Conservation (phyloP, 1,139 yeast genomes). For the Blastobotrys malaysiensis region DNA sequence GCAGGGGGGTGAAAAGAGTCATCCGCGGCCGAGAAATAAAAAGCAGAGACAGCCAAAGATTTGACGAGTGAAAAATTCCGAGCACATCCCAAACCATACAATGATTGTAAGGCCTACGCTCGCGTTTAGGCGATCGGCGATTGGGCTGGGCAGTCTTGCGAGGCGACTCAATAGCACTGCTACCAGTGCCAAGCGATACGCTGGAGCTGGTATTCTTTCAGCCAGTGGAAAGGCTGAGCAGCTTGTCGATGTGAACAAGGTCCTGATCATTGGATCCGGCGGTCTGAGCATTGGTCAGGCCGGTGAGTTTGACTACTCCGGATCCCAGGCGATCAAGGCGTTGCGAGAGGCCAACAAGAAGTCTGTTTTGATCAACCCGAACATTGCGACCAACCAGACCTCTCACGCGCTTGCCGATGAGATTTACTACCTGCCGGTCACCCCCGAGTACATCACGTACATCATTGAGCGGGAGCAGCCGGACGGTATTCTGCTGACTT, state of each 20-base stretch:
- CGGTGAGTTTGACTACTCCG: conserved; percentile 94
- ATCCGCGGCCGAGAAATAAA: not conserved
- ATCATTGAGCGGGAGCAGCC: conserved; percentile 95
- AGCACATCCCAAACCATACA: not conserved
- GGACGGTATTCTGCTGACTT: conserved; percentile 89
- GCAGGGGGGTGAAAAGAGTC: not conserved
- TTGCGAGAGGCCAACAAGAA: conserved; percentile 95
- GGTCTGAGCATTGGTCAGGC: conserved; percentile 98
- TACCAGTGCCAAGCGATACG: conserved; percentile 31
- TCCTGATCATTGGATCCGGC: conserved; percentile 93
- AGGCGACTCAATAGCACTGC: conserved; percentile 4
- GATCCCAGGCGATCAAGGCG: conserved; percentile 42
- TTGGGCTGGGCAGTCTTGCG: not conserved
- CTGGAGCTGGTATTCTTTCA: conserved; percentile 52
- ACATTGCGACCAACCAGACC: conserved; percentile 97
- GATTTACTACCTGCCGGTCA: conserved; percentile 95
- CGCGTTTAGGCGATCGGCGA: not conserved
- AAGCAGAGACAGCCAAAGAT: not conserved
- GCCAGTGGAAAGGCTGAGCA: conserved; percentile 45
- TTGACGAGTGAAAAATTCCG: not conserved
- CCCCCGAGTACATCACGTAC: conserved; percentile 90
- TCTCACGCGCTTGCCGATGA: conserved; percentile 97
- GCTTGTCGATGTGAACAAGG: conserved; percentile 82
- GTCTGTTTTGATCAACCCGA: conserved; percentile 92
- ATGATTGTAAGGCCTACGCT: not conserved